phyloP scores from a whole-genome alignment of 768 basidiomycete species.

The Termitomyces sp. region DNA sequence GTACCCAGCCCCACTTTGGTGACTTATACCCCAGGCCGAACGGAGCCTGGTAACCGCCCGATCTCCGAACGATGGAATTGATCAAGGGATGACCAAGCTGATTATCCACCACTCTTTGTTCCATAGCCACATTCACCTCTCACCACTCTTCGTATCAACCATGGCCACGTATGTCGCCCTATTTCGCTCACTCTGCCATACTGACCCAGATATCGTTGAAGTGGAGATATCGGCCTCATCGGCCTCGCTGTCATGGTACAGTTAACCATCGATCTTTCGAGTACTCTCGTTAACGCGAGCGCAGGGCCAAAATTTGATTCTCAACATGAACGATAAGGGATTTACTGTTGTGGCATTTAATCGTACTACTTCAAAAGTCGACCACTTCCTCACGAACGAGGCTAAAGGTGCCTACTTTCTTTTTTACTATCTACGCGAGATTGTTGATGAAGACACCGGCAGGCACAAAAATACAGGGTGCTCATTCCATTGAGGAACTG shows the following conservation, averaged over 20 bases:
- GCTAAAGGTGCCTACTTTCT: slow-evolving; percentile 79
- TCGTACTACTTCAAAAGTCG: slow-evolving; percentile 95
- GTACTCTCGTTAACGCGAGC: slow-evolving; percentile 14
- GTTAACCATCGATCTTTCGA: slow-evolving; percentile 18
- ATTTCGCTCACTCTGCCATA: slow-evolving; percentile 2
- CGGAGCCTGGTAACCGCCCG: background rate
- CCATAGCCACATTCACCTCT: slow-evolving; percentile 39
- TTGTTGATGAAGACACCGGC: slow-evolving; percentile 10
- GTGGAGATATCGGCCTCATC: slow-evolving; percentile 97
- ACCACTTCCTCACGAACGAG: slow-evolving; percentile 92
- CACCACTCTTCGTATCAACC: slow-evolving; percentile 31
- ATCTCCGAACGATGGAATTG: slow-evolving; percentile 14
- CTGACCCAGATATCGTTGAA: slow-evolving; percentile 39
- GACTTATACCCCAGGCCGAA: no score
- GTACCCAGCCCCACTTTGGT: background rate
- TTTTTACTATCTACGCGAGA: slow-evolving; percentile 18
- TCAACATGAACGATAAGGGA: slow-evolving; percentile 99
- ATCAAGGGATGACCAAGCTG: slow-evolving; percentile 26
- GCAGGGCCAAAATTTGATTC: slow-evolving; percentile 93
- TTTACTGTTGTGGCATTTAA: slow-evolving; percentile 97
- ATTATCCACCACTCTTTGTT: slow-evolving; percentile 22
- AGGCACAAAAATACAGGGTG: slow-evolving; percentile 96
- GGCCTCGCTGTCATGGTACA: slow-evolving; percentile 97
- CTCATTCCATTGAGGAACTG: slow-evolving; percentile 91
- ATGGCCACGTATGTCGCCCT: slow-evolving; percentile 36